Base-by-base conservation (phyloP, 1,139 yeast species). In the Diutina ranongensis region DNA sequence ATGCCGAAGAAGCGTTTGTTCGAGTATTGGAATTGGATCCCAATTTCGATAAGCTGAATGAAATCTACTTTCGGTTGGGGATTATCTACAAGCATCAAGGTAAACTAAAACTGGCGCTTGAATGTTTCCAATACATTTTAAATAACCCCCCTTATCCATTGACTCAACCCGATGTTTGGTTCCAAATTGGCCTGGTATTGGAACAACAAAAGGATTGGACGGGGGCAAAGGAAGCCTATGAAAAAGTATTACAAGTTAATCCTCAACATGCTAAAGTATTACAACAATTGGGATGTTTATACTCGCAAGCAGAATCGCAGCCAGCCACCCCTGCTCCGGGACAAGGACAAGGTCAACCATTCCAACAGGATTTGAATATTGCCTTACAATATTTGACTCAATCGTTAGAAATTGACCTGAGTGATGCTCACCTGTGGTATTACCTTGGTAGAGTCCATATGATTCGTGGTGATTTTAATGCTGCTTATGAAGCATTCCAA, bases 81-180 rank as follows among this genome's bases (percentile, higher is more conserved):
- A 89, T 92, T 60, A 92, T 92, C 48, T 92, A 92, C 68, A 92
- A 89, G 65, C 95, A 89, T 63, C 97, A 89, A 63, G 84, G 83
- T 46, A 89, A 89, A 63, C 74, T 85, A 60, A 77, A 80, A 49
- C 85, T 83, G 58, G 94, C 96, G 3, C 71, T 92, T 50, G 97
- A 88, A 61, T 92, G 97, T 61, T 92, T 92, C 72, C 83, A 87
- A 60, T 92, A 89, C 63, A 92, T 92, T 53, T 67, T 92, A 54
- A 74, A 81, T 48, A 84, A 82, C 62, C 98, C 98, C 1, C 98
- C 98, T 1, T 83, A 86, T 47, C 98, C 98, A 1, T 70, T 92
- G 54, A 89, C 97, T 41, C 96, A 88, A 60, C 89, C 95, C 44
- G 98, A 92, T 60, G 94, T 92, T 47, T 92, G 97, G 97, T 92